A percentile compares a stretch with the other conserved stretches of the same genome.
Evolutionary conservation across 257 asterid genomes (phyloP).

Genomic region (Plantago elongata): DNA sequence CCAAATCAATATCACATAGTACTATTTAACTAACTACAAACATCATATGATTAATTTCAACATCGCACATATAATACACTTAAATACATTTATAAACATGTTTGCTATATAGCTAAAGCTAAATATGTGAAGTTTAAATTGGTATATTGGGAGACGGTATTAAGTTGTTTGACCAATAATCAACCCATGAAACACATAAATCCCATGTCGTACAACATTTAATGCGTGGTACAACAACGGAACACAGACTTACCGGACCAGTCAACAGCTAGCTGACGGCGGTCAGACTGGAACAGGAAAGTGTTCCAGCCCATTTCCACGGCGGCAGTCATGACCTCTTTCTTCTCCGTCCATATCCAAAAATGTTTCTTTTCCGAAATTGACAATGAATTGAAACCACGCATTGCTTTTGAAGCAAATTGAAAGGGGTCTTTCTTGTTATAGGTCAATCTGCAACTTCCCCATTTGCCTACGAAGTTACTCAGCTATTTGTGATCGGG

Average conservation of each 20-base stretch:
- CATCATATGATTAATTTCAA: neutral
- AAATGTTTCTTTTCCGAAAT: constrained; percentile 46
- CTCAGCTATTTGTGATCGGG: constrained; percentile 7
- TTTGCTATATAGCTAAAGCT: no score
- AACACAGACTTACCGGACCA: constrained; percentile 59
- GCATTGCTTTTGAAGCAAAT: constrained; percentile 23
- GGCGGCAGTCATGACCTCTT: constrained; percentile 80
- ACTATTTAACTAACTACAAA: no score
- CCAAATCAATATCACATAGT: no score
- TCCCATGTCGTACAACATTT: no score
- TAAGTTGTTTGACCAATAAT: no score
- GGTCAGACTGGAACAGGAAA: constrained; percentile 46
- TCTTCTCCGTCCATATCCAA: constrained; percentile 87
- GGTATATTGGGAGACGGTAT: no score
- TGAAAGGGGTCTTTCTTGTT: constrained; percentile 15
- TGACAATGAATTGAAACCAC: constrained; percentile 8
- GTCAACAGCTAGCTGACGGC: constrained; percentile 58
- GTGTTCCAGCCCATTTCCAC: constrained; percentile 90
- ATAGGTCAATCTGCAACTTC: constrained; percentile 29
- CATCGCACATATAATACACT: constrained; percentile 1
- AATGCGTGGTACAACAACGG: no score
- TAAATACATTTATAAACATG: neutral
- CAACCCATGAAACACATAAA: no score
- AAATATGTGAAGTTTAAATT: no score
- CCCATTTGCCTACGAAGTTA: constrained; percentile 38